phyloP scores from a whole-genome alignment of 768 basidiomycete species.

The Agrocybe pediades region DNA sequence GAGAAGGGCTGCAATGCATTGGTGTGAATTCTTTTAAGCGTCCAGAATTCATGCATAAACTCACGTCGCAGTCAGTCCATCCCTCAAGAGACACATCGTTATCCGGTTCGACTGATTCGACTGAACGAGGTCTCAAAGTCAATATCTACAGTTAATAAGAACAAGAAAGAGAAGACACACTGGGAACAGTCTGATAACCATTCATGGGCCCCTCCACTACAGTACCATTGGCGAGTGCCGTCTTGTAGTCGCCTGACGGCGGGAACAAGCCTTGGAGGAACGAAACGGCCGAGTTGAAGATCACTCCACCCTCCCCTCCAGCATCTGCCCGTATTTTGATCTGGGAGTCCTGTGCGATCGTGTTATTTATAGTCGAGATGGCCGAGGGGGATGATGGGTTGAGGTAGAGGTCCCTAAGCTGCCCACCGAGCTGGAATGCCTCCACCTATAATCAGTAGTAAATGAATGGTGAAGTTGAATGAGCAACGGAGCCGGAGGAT shows the following conservation, averaged over 20 bases:
- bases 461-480: neutral
- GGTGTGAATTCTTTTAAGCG: neutral
- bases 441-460: slow-evolving; percentile 30
- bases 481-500: slow-evolving; percentile 34
- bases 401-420: slow-evolving; percentile 56
- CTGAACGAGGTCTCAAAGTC: slow-evolving; percentile 28
- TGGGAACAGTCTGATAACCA: slow-evolving; percentile 66
- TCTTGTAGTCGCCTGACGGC: slow-evolving; percentile 41
- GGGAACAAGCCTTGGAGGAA: slow-evolving; percentile 74
- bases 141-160: slow-evolving; percentile 25
- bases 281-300: slow-evolving; percentile 67
- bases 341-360: slow-evolving; percentile 37
- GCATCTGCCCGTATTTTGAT: slow-evolving; percentile 61
- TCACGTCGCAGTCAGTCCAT: slow-evolving; percentile 36
- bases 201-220: slow-evolving; percentile 56
- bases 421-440: slow-evolving; percentile 57
- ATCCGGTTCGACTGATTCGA: slow-evolving; percentile 64
- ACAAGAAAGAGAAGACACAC: slow-evolving; percentile 22
- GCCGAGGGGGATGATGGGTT: slow-evolving; percentile 52
- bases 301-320: slow-evolving; percentile 70
- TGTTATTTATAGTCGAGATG: slow-evolving; percentile 44
- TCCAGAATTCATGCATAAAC: neutral
- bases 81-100: slow-evolving; percentile 69
- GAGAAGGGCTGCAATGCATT: slow-evolving; percentile 52
- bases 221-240: slow-evolving; percentile 67